A percentile compares a stretch with the other conserved stretches of the same genome.
phyloP scores from a whole-genome alignment of 129 eudicot species.

The Chrysanthemum seticuspe region DNA sequence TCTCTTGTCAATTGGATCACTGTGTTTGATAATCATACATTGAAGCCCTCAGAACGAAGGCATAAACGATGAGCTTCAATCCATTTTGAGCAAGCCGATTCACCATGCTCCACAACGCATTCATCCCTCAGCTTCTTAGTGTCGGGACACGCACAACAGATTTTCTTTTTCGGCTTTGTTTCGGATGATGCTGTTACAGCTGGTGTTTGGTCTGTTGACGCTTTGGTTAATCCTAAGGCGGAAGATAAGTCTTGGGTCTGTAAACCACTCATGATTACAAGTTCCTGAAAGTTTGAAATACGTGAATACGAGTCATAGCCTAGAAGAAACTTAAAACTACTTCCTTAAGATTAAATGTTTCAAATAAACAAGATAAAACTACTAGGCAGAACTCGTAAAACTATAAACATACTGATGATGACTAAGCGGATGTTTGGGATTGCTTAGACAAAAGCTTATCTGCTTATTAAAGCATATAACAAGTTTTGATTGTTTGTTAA shows the following conservation, averaged over 20 bases:
- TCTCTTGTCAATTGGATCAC: neutral
- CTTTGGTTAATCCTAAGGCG: constrained; percentile 32
- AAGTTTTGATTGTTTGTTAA: no score
- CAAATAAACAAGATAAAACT: no score
- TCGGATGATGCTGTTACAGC: constrained; percentile 33
- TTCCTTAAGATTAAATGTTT: no score
- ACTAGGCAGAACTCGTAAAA: no score
- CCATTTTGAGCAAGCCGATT: constrained; percentile 84
- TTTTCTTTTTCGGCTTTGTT: constrained; percentile 92
- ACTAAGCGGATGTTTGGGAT: no score
- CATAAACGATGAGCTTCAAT: constrained; percentile 88
- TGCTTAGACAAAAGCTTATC: no score
- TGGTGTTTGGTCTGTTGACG: constrained; percentile 43
- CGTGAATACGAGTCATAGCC: neutral
- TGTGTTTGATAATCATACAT: constrained; percentile 40
- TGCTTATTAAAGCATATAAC: no score
- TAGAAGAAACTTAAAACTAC: neutral
- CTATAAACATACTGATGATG: no score
- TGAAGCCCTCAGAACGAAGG: constrained; percentile 90
- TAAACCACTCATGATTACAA: constrained; percentile 47
- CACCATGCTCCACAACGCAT: constrained; percentile 91
- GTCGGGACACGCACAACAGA: constrained; percentile 94
- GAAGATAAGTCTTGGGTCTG: constrained; percentile 45
- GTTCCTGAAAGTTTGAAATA: constrained; percentile 22
- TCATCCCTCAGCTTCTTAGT: constrained; percentile 93